Evolutionary conservation across 78 protist genomes (phyloP).

Genomic region (Dictyostelium intermedium): DNA sequence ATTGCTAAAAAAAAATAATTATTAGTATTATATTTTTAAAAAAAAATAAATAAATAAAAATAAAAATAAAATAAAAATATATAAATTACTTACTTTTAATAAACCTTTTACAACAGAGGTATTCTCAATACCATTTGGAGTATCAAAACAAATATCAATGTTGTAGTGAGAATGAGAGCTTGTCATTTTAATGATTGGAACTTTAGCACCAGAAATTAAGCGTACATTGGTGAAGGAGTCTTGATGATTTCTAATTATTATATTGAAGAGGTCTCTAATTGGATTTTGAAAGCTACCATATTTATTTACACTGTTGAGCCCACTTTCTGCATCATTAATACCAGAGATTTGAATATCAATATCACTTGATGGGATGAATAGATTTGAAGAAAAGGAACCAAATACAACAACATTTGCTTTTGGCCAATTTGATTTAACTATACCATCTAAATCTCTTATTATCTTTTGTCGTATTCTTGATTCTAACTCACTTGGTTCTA

Average conservation of each 20-base stretch:
- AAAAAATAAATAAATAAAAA: not conserved
- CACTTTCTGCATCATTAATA: conserved; percentile 18
- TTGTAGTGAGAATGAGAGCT: conserved; percentile 8
- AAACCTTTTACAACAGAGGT: conserved; percentile 37
- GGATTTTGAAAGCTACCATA: not conserved
- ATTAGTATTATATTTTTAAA: not conserved
- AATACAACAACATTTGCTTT: conserved; percentile 55
- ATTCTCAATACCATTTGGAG: conserved; percentile 71
- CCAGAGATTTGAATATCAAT: conserved; percentile 53
- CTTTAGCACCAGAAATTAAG: conserved; percentile 74
- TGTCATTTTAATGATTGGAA: conserved; percentile 83
- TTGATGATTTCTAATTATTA: conserved; percentile 18
- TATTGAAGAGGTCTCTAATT: conserved; percentile 26
- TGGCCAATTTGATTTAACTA: conserved; percentile 44
- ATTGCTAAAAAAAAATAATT: not conserved
- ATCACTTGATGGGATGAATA: conserved; percentile 57
- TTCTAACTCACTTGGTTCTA: conserved; percentile 43
- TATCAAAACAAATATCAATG: conserved; percentile 82
- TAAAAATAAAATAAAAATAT: too few species aligned
- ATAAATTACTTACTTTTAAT: conserved; percentile 32
- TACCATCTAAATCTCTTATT: conserved; percentile 20
- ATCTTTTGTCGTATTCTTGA: conserved; percentile 34
- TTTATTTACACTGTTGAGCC: not conserved
- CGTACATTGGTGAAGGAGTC: conserved; percentile 31
- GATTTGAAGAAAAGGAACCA: conserved; percentile 66